phyloP scores from a whole-genome alignment of 139 green algal species.

The Closterium sp. region DNA sequence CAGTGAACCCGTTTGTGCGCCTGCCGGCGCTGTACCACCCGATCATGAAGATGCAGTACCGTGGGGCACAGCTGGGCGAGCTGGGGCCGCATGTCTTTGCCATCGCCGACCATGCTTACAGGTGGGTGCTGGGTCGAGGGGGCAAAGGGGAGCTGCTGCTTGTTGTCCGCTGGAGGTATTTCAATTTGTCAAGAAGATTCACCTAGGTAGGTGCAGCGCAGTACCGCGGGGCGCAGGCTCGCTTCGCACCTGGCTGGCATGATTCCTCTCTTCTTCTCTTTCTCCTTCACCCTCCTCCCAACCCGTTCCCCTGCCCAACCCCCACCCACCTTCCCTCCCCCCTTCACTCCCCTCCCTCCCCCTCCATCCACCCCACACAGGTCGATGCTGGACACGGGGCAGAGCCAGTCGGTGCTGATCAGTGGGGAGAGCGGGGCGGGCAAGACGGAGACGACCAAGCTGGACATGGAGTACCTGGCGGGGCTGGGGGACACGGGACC shows the following conservation, averaged over 20 bases:
- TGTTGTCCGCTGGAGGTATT: no score
- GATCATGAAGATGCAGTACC: conserved; percentile 79
- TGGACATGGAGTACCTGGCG: conserved; percentile 89
- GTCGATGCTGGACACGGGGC: conserved; percentile 39
- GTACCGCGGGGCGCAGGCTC: no score
- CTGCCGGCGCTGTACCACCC: conserved; percentile 71
- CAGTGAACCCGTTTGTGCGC: conserved; percentile 77
- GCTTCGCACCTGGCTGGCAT: no score
- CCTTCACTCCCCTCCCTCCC: no score
- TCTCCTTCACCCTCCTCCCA: no score
- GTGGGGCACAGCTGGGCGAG: conserved; percentile 76
- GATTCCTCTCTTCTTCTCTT: background rate
- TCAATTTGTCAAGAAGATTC: no score
- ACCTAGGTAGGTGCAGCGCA: no score
- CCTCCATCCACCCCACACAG: conserved; percentile 12
- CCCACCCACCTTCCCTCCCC: no score
- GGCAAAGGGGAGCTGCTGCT: no score
- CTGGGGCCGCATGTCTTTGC: conserved; percentile 82
- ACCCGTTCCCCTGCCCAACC: no score
- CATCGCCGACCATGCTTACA: conserved; percentile 70
- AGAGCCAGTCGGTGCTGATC: conserved; percentile 57
- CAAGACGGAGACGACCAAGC: conserved; percentile 99
- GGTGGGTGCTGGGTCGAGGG: background rate
- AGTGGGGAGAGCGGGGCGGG: conserved; percentile 92
- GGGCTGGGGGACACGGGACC: no score